Evolutionary conservation across 2,329 filamentous ascomycete species (phyloP).

Genomic region (Fusarium chaquense): DNA sequence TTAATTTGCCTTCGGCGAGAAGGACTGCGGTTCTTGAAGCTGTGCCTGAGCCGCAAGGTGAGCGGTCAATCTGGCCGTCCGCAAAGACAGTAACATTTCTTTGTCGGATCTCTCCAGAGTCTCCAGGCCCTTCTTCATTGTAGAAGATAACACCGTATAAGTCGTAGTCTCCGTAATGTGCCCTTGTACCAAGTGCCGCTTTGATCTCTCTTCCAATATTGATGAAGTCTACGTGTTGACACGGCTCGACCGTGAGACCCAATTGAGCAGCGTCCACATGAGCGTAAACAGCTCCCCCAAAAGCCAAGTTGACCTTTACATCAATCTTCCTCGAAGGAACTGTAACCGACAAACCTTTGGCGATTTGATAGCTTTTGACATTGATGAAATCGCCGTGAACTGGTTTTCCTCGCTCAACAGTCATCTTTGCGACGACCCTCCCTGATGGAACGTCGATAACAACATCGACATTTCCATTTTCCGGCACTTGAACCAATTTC

Average conservation of each 20-base stretch:
- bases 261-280: conserved; percentile 22
- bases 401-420: background rate
- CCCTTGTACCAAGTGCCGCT: conserved; percentile 10
- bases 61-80: conserved; percentile 46
- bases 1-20: conserved; percentile 1
- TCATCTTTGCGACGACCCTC: conserved; percentile 19
- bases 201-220: conserved; percentile 38
- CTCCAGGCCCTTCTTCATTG: conserved; percentile 1
- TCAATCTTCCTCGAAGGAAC: background rate
- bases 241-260: conserved; percentile 21
- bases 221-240: conserved; percentile 24
- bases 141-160: conserved; percentile 36
- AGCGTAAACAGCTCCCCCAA: conserved; percentile 36
- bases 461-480: conserved; percentile 23
- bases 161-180: conserved; percentile 20
- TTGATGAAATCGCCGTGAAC: conserved; percentile 36
- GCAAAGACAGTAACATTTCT: conserved; percentile 46
- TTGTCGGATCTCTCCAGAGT: conserved; percentile 4
- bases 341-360: background rate
- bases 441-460: conserved; percentile 37
- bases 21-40: conserved; percentile 37
- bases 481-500: background rate
- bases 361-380: conserved; percentile 35
- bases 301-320: conserved; percentile 7
- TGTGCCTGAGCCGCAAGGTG: conserved; percentile 46